Base-by-base conservation (phyloP, 2,329 filamentous ascomycete genomes). In the Fusarium sp. region DNA sequence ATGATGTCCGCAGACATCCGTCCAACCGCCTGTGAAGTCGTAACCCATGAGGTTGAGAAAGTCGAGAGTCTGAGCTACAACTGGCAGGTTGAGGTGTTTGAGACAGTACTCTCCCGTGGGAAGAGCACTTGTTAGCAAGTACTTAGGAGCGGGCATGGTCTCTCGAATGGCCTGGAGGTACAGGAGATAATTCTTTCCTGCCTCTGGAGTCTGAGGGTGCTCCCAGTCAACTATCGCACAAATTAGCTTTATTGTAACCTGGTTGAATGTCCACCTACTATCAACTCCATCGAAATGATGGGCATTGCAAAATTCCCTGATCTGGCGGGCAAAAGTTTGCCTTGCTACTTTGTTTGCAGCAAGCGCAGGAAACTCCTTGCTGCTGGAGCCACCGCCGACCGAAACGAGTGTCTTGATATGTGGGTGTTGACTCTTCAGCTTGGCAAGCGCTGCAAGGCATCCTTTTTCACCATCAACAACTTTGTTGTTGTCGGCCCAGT, bases 11-110 rank as follows among this genome's bases (percentile, higher is more conserved):
- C 84, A 85, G 29, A 85, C 83, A 21, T 81, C 76, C 3, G 83
- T 84, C 89, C 89, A 91, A 10, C 87, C 82, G 0, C 89, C 89
- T 0, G 84, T 83, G 68, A 90, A 90, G 75, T 91, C 89, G 73
- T 91, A 91, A 14, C 85, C 82, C 90, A 91, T 91, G 42, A 91
- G 80, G 71, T 91, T 90, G 63, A 91, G 78, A 70, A 86, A 81
- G 74, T 91, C 88, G 43, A 91, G 81, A 36, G 86, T 78, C 5
- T 79, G 68, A 3, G 84, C 80, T 3, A 86, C 84, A 13, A 81
- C 78, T 4, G 71, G 69, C 6, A 91, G 78, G 64, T 90, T 82
- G 72, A 91, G 88, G 72, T 90, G 80, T 63, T 81, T 81, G 20
- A 91, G 80, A 15, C 85, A 86, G 82, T 88, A 91, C 71, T 87